phyloP scores from a whole-genome alignment of 2,329 filamentous ascomycete species.

The Beauveria bassiana region DNA sequence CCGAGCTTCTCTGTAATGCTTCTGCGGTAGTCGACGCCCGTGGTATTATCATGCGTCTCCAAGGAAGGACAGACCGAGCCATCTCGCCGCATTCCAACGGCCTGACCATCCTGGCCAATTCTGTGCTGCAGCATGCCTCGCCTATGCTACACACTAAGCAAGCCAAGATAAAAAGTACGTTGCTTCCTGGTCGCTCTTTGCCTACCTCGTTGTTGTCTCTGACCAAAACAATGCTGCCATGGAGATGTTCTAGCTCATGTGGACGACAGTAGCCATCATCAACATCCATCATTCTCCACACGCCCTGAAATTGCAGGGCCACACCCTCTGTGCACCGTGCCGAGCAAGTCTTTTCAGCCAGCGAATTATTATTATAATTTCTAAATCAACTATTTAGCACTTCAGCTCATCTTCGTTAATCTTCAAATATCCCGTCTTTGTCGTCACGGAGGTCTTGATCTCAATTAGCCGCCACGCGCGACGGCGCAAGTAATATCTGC shows the following conservation, averaged over 20 bases:
- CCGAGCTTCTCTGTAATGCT: neutral
- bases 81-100: constrained; percentile 23
- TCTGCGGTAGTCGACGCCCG: neutral
- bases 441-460: neutral
- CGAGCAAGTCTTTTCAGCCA: neutral
- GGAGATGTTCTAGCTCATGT: neutral
- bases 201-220: neutral
- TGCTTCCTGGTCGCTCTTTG: neutral
- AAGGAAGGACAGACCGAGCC: constrained; percentile 8
- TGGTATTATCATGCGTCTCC: constrained; percentile 1
- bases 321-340: neutral
- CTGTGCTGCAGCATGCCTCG: constrained; percentile 5
- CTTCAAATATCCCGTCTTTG: neutral
- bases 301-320: neutral
- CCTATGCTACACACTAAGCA: neutral
- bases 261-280: neutral
- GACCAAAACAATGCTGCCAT: constrained; percentile 1
- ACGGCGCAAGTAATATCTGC: too few species aligned
- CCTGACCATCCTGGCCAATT: neutral
- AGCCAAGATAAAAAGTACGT: too few species aligned
- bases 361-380: neutral
- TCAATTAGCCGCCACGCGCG: neutral
- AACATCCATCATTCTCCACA: neutral
- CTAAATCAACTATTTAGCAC: neutral
- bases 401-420: neutral